Base-by-base conservation (phyloP, 1,139 yeast species). In the Saccharomyces hybrid region DNA sequence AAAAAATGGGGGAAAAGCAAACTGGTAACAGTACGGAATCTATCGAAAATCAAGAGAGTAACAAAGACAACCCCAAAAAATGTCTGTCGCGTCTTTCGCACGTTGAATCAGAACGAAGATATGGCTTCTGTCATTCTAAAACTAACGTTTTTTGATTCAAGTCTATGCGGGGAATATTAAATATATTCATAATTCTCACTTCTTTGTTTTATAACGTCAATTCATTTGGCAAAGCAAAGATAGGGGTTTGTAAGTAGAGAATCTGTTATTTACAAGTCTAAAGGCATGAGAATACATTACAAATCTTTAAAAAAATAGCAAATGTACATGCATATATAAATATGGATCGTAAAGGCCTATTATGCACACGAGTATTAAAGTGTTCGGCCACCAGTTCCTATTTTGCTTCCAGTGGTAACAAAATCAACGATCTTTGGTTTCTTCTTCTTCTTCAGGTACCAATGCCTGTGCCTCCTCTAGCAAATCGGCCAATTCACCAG, bases 401-500 rank as follows among this genome's bases (percentile, higher is more conserved):
- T 20, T 3, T 23, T 28, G 11, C 20, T 28, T 25, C 1, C 9
- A 9, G 14, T 5, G 16, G 5, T 13, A 46, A 1, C 25, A 13
- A 4, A 5, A 3, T 26, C 11, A 46, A 26, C n/a, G 9, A 25
- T 14, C 31, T 27, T 46, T 27, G 31, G 16, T 23, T 23, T 23
- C 2, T 42, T 74, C 79, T 38, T 74, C 80, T 56, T 84, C 91
- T 66, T 83, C 88, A 13, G 95, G 91, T 38, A 89, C 83, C 59
- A 93, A 79, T 49, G 89, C 95, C 56, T 83, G 81, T 55, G 86
- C 88, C 56, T 81, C 75, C 61, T 91, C 98, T 56, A 93, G 77
- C 60, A 91, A 71, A 53, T 90, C 93, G 20, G 91, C 83, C 57
- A 93, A 79, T 66, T 93, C 97, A n/a, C 99, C 99, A 53, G 79